Percentiles rank a stretch among this genome's conserved stretches.
Conservation (phyloP, 1,139 yeast species). For the Saccharomyces pastorianus region DNA sequence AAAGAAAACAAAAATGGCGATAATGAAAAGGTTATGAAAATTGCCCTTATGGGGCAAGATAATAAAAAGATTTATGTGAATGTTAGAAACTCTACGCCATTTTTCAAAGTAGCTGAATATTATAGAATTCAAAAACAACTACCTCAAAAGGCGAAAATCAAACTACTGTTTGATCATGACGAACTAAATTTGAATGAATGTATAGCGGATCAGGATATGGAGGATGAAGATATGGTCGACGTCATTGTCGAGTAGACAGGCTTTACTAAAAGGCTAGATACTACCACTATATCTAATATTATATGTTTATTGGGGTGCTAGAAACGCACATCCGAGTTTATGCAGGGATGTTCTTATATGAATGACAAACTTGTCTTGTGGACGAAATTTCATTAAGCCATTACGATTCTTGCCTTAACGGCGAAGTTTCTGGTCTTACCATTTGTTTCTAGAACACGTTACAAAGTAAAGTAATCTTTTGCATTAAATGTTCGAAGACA, state of each 20-base stretch:
- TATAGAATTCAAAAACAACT: slow-evolving; percentile 41
- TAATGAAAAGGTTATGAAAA: slow-evolving; percentile 36
- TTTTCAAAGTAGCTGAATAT: slow-evolving; percentile 44
- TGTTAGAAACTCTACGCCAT: slow-evolving; percentile 49
- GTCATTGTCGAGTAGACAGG: slow-evolving; percentile 10
- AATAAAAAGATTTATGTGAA: slow-evolving; percentile 49
- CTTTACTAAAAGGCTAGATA: neutral
- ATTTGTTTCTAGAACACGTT: too few relatives aligned
- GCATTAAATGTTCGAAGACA: too few relatives aligned
- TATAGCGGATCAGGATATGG: slow-evolving; percentile 70
- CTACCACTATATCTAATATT: too few relatives aligned
- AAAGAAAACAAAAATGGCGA: slow-evolving; percentile 3
- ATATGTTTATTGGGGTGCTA: too few relatives aligned
- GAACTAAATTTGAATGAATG: slow-evolving; percentile 39
- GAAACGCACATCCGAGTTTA: too few relatives aligned
- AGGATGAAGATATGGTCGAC: slow-evolving; percentile 48
- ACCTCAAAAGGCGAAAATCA: slow-evolving; percentile 32
- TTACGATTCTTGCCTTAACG: too few relatives aligned
- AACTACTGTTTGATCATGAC: slow-evolving; percentile 69
- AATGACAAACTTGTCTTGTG: too few relatives aligned
- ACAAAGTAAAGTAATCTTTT: too few relatives aligned
- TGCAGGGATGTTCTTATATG: too few relatives aligned
- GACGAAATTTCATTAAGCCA: too few relatives aligned
- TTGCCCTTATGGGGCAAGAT: slow-evolving; percentile 58
- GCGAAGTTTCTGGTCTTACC: too few relatives aligned